phyloP scores from a whole-genome alignment of 129 eudicot genomes.

The Smallanthus sonchifolius region DNA sequence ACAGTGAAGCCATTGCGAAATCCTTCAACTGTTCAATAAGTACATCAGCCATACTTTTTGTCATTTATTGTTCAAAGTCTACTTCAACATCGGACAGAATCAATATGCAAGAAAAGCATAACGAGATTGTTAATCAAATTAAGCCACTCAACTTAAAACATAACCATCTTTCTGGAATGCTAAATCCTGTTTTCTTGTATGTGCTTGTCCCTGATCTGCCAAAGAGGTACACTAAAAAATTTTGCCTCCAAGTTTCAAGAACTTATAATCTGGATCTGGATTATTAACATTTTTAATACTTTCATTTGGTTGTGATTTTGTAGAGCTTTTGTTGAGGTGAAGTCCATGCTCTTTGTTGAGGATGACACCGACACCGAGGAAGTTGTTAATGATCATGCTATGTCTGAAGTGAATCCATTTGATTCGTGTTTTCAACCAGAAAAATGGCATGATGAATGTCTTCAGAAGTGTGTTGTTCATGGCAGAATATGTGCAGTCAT shows the following conservation, averaged over 20 bases:
- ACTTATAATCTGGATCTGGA: neutral
- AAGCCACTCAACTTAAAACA: conserved; percentile 32
- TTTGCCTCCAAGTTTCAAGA: neutral
- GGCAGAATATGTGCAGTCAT: conserved; percentile 55
- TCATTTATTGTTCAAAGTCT: conserved; percentile 62
- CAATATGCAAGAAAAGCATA: conserved; percentile 46
- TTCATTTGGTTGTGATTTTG: conserved; percentile 25
- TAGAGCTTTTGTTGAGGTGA: conserved; percentile 90
- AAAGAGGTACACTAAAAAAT: conserved; percentile 48
- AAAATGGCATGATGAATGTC: conserved; percentile 60
- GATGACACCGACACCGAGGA: conserved; percentile 38
- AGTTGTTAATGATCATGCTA: conserved; percentile 20
- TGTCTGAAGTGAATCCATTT: conserved; percentile 27
- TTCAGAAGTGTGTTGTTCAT: conserved; percentile 57
- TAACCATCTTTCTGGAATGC: conserved; percentile 24
- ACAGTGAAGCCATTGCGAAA: conserved; percentile 83
- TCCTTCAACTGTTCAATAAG: conserved; percentile 70
- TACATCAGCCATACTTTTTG: conserved; percentile 53
- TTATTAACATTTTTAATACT: neutral
- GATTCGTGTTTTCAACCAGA: conserved; percentile 58
- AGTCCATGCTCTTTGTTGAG: conserved; percentile 64
- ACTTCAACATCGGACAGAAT: conserved; percentile 41
- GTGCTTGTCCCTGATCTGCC: conserved; percentile 94
- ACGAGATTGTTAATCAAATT: conserved; percentile 38
- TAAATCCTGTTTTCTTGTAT: conserved; percentile 55